Percentiles rank a stretch among this genome's conserved stretches.
Conservation (phyloP, 768 basidiomycete genomes). For the Suillus variegatus region DNA sequence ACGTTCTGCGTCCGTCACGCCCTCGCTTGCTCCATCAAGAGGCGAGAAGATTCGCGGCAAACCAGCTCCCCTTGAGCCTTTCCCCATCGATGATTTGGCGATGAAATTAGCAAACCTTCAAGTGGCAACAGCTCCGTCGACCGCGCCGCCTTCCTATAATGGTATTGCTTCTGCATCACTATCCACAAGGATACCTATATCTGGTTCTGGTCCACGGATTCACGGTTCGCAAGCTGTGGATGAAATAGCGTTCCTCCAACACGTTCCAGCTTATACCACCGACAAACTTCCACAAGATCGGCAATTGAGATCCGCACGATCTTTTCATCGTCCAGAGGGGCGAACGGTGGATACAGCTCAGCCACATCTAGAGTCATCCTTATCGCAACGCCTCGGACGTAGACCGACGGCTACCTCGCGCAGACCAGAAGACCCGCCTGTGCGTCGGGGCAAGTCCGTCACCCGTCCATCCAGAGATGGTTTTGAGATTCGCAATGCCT, state of each 20-base stretch:
- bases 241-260: conserved; percentile 19
- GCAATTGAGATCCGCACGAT: conserved; percentile 51
- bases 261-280: conserved; percentile 22
- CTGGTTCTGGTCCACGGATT: conserved; percentile 21
- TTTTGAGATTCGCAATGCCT: conserved; percentile 9
- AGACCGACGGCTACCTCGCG: conserved; percentile 36
- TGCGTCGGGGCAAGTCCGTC: conserved; percentile 1
- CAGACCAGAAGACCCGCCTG: conserved; percentile 11
- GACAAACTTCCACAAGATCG: conserved; percentile 22
- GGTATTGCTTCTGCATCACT: conserved; percentile 11
- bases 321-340: conserved; percentile 56
- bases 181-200: conserved; percentile 16
- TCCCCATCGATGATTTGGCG: conserved; percentile 61
- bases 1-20: conserved; percentile 31
- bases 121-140: conserved; percentile 21
- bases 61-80: conserved; percentile 37
- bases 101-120: conserved; percentile 58
- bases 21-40: conserved; percentile 19
- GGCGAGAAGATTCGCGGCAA: conserved; percentile 49
- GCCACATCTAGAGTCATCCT: conserved; percentile 29
- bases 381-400: conserved; percentile 34
- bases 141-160: conserved; percentile 15
- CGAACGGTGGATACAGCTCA: conserved; percentile 37
- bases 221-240: conserved; percentile 21
- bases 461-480: conserved; percentile 13